Percentiles rank a stretch among this genome's conserved stretches.
These are phyloP conservation scores for Colletotrichum spinosum DNA, from an alignment of 2,329 filamentous ascomycete species.

Conservation along the genomic window DNA sequence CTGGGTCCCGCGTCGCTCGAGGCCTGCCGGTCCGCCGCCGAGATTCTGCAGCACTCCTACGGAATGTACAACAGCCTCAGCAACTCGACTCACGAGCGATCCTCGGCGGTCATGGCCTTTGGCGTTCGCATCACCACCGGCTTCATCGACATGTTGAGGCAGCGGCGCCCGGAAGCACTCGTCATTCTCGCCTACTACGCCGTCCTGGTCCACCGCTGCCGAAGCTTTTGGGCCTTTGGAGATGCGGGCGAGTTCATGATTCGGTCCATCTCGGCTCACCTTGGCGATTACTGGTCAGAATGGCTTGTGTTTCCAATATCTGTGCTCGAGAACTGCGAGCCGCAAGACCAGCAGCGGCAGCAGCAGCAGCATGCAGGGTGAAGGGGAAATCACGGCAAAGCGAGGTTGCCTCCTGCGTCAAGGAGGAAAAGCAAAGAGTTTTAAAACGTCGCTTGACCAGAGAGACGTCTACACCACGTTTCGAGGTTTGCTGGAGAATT, in stretches of 20 bases:
- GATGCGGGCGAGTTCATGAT: conserved; percentile 47
- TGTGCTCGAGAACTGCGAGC: conserved; percentile 37
- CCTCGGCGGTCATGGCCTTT: conserved; percentile 45
- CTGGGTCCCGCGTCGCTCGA: conserved; percentile 43
- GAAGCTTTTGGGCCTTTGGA: conserved; percentile 51
- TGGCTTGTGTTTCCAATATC: conserved; percentile 42
- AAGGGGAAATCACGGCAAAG: not conserved
- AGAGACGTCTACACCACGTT: no score
- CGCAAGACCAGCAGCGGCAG: not conserved
- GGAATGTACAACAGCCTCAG: conserved; percentile 45
- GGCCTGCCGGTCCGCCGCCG: conserved; percentile 46
- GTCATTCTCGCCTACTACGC: conserved; percentile 63
- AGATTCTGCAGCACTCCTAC: conserved; percentile 49
- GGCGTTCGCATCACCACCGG: conserved; percentile 46
- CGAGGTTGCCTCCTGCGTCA: conserved; percentile 3
- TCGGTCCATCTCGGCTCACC: conserved; percentile 40
- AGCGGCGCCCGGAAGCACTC: conserved; percentile 54
- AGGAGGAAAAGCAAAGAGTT: not conserved
- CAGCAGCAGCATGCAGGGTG: conserved; percentile 37
- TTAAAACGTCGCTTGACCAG: not conserved
- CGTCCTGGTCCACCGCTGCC: conserved; percentile 57
- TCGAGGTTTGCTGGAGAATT: conserved; percentile 4
- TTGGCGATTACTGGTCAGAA: conserved; percentile 46
- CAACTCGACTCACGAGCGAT: conserved; percentile 42
- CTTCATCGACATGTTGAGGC: conserved; percentile 50